Evolutionary conservation across 1,284 basidiomycete genomes (phyloP), one percentile per base, ranked within the genome.

Genomic region (Tilletia setariae): DNA sequence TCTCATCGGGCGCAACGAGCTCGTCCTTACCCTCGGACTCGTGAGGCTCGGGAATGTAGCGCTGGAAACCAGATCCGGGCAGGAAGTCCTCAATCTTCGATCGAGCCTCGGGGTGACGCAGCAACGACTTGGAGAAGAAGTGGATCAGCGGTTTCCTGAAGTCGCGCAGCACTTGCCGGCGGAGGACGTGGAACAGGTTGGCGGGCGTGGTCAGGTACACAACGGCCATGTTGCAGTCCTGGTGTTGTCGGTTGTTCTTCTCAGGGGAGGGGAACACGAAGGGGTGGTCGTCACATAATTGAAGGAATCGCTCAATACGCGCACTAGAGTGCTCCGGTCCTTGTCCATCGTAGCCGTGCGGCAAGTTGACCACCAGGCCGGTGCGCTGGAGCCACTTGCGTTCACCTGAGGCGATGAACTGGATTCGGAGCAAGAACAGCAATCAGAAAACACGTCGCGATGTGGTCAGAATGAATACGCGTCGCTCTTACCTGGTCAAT

Each of bases 201-300:
- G 83, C 79, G 6, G 80, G 81, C 11, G 83, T 79, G 35, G 94
- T 94, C 21, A 92, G 91, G 85, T 98, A 98, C 47, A 96, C 92
- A 74, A 98, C 90, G 85, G 98, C 95, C 93, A 98, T 94, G 84
- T 98, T 99, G 84, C 93, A 95, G 84, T 99, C 96, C 85, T 98
- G 96, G 83, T 97, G 94, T 82, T 96, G 93, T 67, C 96, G 87
- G 83, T 94, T 92, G 74, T 94, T 86, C 87, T 95, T 94, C 84
- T 96, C 89, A 1, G 88, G 87, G 0, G 89, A 89, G 3, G 96
- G 96, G 89, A 90, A 98, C 74, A 90, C 83, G 83, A 94, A 88
- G 11, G 95, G 95, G 83, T 98, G 94, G 81, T 98, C 96, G 84
- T 97, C 96, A 80, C 94, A 96, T 49, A 99, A 88, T 85, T 98